These are phyloP conservation scores for Aspergillus ellipticus DNA, from an alignment of 495 filamentous ascomycete genomes.

Conservation along the genomic window DNA sequence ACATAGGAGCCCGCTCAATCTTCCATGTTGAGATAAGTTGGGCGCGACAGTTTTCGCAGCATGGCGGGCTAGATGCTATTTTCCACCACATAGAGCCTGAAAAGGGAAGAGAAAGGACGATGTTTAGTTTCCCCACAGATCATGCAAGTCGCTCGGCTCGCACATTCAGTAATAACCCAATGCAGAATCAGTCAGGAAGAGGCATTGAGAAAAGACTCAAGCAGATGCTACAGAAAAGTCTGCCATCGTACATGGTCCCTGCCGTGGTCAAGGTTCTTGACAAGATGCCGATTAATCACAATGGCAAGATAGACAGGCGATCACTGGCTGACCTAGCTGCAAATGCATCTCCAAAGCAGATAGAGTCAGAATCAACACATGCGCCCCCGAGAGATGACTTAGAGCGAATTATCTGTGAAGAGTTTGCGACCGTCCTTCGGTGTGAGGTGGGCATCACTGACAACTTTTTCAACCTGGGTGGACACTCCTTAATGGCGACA, in stretches of 20 bases:
- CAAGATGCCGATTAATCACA: constrained; percentile 6
- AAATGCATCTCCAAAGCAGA: not conserved
- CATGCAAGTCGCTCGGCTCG: not conserved
- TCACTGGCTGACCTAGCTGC: not conserved
- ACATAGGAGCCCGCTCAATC: not conserved
- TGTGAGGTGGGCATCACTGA: not conserved
- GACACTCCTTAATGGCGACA: constrained; percentile 8
- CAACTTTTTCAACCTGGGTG: constrained; percentile 6
- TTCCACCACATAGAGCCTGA: not conserved
- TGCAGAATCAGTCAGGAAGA: not conserved
- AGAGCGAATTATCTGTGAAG: constrained; percentile 2
- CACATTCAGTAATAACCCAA: not conserved
- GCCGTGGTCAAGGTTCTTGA: not conserved
- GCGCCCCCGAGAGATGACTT: not conserved
- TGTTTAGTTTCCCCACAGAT: constrained; percentile 5
- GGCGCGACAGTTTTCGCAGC: constrained; percentile 5
- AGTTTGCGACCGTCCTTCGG: constrained; percentile 1
- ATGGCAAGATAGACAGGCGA: constrained; percentile 6
- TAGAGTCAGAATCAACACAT: not conserved
- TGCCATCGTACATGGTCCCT: constrained; percentile 11
- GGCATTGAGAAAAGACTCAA: not conserved
- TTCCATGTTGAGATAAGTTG: constrained; percentile 7
- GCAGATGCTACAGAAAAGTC: not conserved
- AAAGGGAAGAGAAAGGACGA: not conserved
- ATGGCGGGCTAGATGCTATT: constrained; percentile 5